Conservation (phyloP, 2,329 filamentous ascomycete genomes). For the Monilinia polystroma region DNA sequence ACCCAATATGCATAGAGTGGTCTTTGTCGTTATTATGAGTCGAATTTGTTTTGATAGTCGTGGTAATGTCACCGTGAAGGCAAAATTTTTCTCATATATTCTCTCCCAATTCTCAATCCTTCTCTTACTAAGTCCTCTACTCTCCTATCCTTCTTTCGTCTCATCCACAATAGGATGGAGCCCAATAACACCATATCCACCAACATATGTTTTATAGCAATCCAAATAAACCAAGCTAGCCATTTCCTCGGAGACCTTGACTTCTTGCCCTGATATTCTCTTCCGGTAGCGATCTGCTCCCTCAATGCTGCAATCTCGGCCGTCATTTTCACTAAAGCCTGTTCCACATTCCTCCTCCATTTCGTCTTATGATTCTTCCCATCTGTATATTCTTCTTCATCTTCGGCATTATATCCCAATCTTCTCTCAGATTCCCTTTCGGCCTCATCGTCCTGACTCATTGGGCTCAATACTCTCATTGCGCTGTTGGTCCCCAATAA, state of each 20-base stretch:
- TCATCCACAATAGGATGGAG: slow-evolving; percentile 69
- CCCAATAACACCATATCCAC: slow-evolving; percentile 67
- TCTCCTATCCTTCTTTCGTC: slow-evolving; percentile 66
- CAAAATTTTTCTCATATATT: slow-evolving; percentile 58
- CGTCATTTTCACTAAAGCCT: slow-evolving; percentile 82
- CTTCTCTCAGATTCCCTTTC: slow-evolving; percentile 52
- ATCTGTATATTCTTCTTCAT: slow-evolving; percentile 46
- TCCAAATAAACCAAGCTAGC: slow-evolving; percentile 69
- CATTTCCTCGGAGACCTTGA: slow-evolving; percentile 66
- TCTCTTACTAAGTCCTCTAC: slow-evolving; percentile 73
- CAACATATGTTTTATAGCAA: slow-evolving; percentile 68
- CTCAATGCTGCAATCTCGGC: slow-evolving; percentile 88
- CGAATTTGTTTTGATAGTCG: not conserved
- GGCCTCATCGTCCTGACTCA: slow-evolving; percentile 78
- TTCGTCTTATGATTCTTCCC: slow-evolving; percentile 49
- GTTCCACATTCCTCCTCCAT: slow-evolving; percentile 82
- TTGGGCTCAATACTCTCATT: slow-evolving; percentile 75
- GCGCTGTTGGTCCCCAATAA: slow-evolving; percentile 53
- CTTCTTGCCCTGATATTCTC: slow-evolving; percentile 67
- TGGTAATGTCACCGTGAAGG: slow-evolving; percentile 46
- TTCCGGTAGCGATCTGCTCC: slow-evolving; percentile 80
- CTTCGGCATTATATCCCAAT: slow-evolving; percentile 45
- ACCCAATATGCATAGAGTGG: not conserved
- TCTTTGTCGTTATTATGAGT: not conserved
- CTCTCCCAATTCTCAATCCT: slow-evolving; percentile 55